Base-by-base conservation (phyloP, 164 flowering plant genomes). In the Vitis cinerea region DNA sequence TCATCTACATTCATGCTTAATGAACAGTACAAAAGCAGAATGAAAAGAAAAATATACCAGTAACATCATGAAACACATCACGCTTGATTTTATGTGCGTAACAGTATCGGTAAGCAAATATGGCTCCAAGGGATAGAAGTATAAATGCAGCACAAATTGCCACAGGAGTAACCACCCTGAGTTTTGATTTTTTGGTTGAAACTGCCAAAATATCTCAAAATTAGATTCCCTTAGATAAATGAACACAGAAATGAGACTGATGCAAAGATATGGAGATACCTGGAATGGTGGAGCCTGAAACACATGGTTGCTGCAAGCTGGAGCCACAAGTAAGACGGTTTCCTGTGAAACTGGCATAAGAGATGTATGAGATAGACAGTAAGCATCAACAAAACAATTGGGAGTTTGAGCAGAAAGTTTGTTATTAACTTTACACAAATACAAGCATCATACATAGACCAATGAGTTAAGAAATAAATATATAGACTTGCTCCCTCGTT, bases 21-120 rank as follows among this genome's bases (percentile, higher is more conserved):
- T 63, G 17, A 16, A 19, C 44, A 15, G 14, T 30, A 66, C 10
- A 10, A 54, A n/a, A 66, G 16, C 19, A 30, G 13, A 58, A 9
- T 30, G 12, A 44, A 14, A 51, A 3, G 2, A 54, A 63, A 65
- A 59, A 56, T 48, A 50, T 71, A 91, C 99, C 97, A 66, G 87
- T 76, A 68, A 94, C 97, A 77, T 94, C 99, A 30, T 85, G 79
- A 76, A 84, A 94, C 12, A 79, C 58, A 29, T 92, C 97, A 68
- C 66, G 78, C 44, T 80, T 83, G 51, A 57, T 56, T 69, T 63
- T 79, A 73, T 63, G 83, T 48, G 69, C 56, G 48, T 69, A 79
- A 59, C 75, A 71, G 56, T 72, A 72, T 37, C 80, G 71, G 65
- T 72, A 87, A 4, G 71, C 69, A 74, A 84, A 76, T 69, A 87